Evolutionary conservation across 306 rosid species (phyloP).

Genomic region (Cicer chorassanicum): DNA sequence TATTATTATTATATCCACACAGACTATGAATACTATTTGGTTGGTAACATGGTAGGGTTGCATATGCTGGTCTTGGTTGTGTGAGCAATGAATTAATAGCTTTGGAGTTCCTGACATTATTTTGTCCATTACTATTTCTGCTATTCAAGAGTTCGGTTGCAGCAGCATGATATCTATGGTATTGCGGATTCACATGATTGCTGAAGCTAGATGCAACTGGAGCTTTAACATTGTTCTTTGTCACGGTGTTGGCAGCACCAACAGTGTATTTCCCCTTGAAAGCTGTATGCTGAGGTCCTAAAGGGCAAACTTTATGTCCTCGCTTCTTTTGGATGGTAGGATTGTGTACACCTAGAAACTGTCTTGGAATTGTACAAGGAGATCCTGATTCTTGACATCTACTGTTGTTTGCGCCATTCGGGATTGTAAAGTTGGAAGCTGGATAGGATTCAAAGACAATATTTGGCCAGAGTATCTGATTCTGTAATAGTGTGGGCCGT

Average conservation of each 20-base stretch:
- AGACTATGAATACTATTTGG: slow-evolving; percentile 41
- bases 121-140: slow-evolving; percentile 38
- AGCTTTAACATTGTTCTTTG: slow-evolving; percentile 22
- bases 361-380: slow-evolving; percentile 37
- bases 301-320: slow-evolving; percentile 8
- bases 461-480: slow-evolving; percentile 44
- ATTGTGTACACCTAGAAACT: slow-evolving; percentile 43
- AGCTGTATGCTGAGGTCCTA: slow-evolving; percentile 28
- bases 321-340: slow-evolving; percentile 48
- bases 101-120: slow-evolving; percentile 24
- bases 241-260: slow-evolving; percentile 36
- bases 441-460: slow-evolving; percentile 32
- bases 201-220: slow-evolving; percentile 41
- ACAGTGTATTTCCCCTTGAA: slow-evolving; percentile 40
- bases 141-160: slow-evolving; percentile 42
- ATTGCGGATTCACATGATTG: slow-evolving; percentile 40
- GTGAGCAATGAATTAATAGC: neutral
- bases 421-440: slow-evolving; percentile 13
- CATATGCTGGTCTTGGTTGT: slow-evolving; percentile 45
- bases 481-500: slow-evolving; percentile 22
- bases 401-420: slow-evolving; percentile 41
- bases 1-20: slow-evolving; percentile 26
- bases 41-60: slow-evolving; percentile 36
- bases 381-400: slow-evolving; percentile 47
- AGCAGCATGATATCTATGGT: slow-evolving; percentile 41